phyloP scores from a whole-genome alignment of 2,329 filamentous ascomycete genomes.

The Massarina eburnea region DNA sequence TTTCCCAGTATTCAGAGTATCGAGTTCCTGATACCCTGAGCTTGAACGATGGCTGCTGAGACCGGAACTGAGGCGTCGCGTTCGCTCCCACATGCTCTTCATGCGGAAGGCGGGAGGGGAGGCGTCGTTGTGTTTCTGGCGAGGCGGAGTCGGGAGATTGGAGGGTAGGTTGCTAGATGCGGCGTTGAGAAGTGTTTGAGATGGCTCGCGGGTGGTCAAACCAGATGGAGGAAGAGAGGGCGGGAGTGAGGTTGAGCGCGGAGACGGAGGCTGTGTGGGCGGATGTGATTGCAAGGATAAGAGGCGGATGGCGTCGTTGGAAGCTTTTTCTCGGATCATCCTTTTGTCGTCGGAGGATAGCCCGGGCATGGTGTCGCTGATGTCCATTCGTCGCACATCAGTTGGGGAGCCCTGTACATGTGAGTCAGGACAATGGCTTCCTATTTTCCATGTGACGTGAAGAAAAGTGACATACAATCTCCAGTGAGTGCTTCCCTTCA shows the following conservation, averaged over 20 bases:
- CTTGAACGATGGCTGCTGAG: constrained; percentile 12
- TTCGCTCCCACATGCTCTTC: constrained; percentile 28
- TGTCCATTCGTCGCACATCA: constrained; percentile 31
- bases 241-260: constrained; percentile 9
- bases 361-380: constrained; percentile 28
- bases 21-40: constrained; percentile 16
- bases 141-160: constrained; percentile 22
- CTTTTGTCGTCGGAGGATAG: constrained; percentile 31
- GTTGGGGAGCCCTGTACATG: constrained; percentile 28
- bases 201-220: constrained; percentile 17
- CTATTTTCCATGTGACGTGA: neutral
- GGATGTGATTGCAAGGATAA: constrained; percentile 21
- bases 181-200: constrained; percentile 23
- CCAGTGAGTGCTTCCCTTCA: constrained; percentile 21
- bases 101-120: constrained; percentile 23
- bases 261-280: constrained; percentile 8
- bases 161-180: constrained; percentile 25
- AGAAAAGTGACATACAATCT: constrained; percentile 18
- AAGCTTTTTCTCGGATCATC: constrained; percentile 34
- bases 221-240: constrained; percentile 6
- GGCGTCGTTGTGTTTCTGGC: constrained; percentile 17
- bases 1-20: constrained; percentile 2
- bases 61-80: constrained; percentile 13
- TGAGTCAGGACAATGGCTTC: neutral
- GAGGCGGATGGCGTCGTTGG: constrained; percentile 29